phyloP scores from a whole-genome alignment of 2,329 filamentous ascomycete genomes.

The Parastagonospora avenae region DNA sequence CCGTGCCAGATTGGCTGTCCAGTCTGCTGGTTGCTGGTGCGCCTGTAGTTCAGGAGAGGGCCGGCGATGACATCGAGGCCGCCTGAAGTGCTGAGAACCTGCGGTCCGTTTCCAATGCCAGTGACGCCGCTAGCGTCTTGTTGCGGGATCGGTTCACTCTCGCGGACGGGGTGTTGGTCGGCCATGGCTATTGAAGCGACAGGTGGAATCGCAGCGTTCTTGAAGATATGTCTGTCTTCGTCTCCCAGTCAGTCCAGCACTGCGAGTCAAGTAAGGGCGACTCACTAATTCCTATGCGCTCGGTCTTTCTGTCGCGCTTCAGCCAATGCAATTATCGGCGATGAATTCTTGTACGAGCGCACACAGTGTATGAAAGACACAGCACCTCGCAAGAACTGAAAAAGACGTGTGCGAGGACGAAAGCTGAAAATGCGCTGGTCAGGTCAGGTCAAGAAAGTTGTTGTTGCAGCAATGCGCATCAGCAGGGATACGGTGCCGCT shows the following conservation, averaged over 20 bases:
- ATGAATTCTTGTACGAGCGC: conserved; percentile 1
- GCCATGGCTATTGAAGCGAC: conserved; percentile 1
- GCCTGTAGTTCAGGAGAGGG: conserved; percentile 77
- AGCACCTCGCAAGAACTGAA: not conserved
- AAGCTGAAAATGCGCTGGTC: conserved; percentile 2
- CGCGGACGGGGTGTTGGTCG: not conserved
- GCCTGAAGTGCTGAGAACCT: conserved; percentile 49
- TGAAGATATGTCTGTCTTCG: conserved; percentile 4
- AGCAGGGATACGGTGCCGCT: conserved; percentile 20
- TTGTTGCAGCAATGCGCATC: conserved; percentile 15
- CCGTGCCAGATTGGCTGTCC: conserved; percentile 71
- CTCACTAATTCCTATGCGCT: conserved; percentile 21
- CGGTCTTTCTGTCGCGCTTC: conserved; percentile 6
- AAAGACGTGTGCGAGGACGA: conserved; percentile 5
- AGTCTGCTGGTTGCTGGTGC: conserved; percentile 64
- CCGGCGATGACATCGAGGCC: conserved; percentile 68
- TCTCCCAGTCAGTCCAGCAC: conserved; percentile 15
- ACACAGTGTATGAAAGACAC: conserved; percentile 2
- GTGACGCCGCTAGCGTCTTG: conserved; percentile 30
- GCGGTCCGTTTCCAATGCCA: conserved; percentile 51
- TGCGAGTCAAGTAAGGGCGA: conserved; percentile 7
- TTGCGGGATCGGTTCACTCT: conserved; percentile 5
- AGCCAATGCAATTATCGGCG: not conserved
- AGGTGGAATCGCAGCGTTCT: conserved; percentile 4
- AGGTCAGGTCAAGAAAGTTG: conserved; percentile 15